Conservation (phyloP, 1,284 basidiomycete genomes). For the Neonothopanus nambi region DNA sequence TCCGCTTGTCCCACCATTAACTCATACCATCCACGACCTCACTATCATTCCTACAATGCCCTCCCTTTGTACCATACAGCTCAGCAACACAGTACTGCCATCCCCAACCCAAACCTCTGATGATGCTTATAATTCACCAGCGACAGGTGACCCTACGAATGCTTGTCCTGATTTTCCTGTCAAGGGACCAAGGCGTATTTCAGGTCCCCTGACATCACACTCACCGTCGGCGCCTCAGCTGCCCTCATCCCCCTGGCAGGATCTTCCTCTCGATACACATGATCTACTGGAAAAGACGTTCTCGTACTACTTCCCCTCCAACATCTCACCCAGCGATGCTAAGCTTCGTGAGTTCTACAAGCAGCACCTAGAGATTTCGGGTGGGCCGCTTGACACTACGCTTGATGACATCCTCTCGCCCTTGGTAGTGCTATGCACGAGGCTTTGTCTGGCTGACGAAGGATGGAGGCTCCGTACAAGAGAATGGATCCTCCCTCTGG, state of each 20-base stretch:
- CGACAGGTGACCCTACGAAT: neutral
- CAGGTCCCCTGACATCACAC: constrained; percentile 42
- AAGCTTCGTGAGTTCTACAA: constrained; percentile 56
- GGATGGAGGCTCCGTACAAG: constrained; percentile 55
- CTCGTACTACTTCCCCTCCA: constrained; percentile 55
- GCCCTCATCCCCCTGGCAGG: constrained; percentile 22
- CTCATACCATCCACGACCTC: constrained; percentile 73
- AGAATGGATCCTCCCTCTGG: constrained; percentile 68
- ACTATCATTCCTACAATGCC: constrained; percentile 68
- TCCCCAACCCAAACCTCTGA: neutral
- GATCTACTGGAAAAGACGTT: constrained; percentile 67
- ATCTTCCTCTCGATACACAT: constrained; percentile 62
- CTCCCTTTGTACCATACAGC: constrained; percentile 52
- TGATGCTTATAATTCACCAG: neutral
- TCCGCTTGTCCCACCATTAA: constrained; percentile 67
- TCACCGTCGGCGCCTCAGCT: constrained; percentile 42
- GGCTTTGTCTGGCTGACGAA: constrained; percentile 66
- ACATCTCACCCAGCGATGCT: constrained; percentile 40
- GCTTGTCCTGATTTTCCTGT: constrained; percentile 35
- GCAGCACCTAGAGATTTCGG: constrained; percentile 32
- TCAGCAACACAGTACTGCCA: constrained; percentile 32
- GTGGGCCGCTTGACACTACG: constrained; percentile 37
- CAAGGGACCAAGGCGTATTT: too few species aligned
- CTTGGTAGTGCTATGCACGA: constrained; percentile 47
- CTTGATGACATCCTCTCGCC: constrained; percentile 60